Base-by-base conservation (phyloP, 2,329 filamentous ascomycete genomes). In the Onygena corvina region DNA sequence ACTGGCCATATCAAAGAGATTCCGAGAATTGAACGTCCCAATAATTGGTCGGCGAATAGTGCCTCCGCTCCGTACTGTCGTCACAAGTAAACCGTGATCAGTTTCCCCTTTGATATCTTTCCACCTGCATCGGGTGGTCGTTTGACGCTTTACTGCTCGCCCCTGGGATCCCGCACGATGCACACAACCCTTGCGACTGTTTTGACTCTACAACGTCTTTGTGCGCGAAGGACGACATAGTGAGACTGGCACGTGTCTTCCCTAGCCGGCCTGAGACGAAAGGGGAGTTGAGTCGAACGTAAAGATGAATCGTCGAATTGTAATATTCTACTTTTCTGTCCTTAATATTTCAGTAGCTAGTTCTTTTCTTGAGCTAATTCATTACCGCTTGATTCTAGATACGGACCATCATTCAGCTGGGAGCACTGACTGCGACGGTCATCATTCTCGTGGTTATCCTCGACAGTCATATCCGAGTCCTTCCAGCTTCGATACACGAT, bases 391-490 rank as follows among this genome's bases (percentile, higher is more conserved):
- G 16, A 38, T n/a, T 52, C 2, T 54, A 77, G 74, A 69, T 76
- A 51, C 72, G 74, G 50, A 87, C 87, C 55, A 77, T 83, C 61
- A 73, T 84, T 63, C 86, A 95, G 75, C 79, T 92, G 61, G 72
- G 76, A 55, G 72, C 79, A 50, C 73, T 87, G 50, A 73, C 78
- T 50, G 64, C 77, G 57, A 71, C 87, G 60, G 77, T 83, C 57
- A 72, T 90, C 57, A 62, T 89, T 59, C 68, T 90, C 59, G 68
- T 88, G 56, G 80, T 90, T 66, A 76, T 94, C 65, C 81, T 94
- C 71, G 89, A 95, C 69, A 85, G 82, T 61, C 86, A 84, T 64
- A 94, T 92, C 71, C 79, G 85, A 57, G 84, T 95, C 52, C 79
- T 95, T 30, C 89, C 89, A 35, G 80, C 81, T 60, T 79, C 83